Conservation (phyloP, 305 asterid species). For the Fraxinus greggii region DNA sequence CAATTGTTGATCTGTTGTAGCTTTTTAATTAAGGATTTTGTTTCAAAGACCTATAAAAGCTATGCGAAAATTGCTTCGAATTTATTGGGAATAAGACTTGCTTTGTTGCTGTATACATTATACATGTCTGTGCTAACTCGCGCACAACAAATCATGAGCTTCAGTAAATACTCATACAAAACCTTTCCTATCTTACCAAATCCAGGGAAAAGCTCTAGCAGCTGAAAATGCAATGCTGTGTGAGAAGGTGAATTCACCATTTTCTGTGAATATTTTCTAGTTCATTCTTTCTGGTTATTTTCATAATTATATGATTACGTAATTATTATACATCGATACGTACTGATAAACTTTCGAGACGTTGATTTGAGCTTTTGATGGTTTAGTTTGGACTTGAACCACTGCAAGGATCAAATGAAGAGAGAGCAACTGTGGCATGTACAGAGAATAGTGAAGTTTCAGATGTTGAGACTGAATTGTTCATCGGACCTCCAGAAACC, state of each 20-base stretch:
- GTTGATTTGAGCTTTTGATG: background rate
- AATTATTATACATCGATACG: background rate
- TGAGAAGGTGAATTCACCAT: conserved; percentile 50
- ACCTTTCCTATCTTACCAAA: background rate
- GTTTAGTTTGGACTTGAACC: conserved; percentile 41
- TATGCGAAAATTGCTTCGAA: background rate
- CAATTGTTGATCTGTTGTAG: background rate
- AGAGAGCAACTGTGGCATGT: conserved; percentile 29
- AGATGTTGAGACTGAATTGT: conserved; percentile 83
- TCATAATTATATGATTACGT: background rate
- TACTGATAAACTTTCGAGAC: background rate
- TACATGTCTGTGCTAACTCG: too few relatives aligned
- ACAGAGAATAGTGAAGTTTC: conserved; percentile 67
- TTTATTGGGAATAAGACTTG: background rate
- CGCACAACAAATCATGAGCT: background rate
- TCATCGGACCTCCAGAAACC: conserved; percentile 75
- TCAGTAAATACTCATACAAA: background rate
- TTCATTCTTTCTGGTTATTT: background rate
- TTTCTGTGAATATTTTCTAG: background rate
- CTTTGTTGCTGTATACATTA: too few relatives aligned
- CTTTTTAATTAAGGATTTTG: background rate
- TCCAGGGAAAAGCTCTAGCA: conserved; percentile 63
- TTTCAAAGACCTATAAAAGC: background rate
- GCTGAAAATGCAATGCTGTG: conserved; percentile 70
- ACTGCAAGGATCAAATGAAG: conserved; percentile 34